These are phyloP conservation scores for Sarocladium strictum DNA, from an alignment of 2,329 filamentous ascomycete genomes.

Conservation along the genomic window DNA sequence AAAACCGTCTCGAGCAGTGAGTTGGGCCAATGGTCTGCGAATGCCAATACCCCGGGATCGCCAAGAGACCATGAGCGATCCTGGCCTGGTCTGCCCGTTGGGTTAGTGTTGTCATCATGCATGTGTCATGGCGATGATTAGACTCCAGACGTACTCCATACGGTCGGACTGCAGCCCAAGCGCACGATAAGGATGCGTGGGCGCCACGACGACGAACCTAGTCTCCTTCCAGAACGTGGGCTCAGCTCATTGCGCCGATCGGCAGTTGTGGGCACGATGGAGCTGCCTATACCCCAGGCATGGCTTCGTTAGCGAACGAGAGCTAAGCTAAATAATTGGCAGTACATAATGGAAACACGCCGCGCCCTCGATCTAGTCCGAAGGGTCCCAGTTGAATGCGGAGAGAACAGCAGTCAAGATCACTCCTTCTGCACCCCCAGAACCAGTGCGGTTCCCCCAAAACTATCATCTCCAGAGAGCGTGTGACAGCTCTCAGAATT, in stretches of 20 bases:
- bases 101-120: not conserved
- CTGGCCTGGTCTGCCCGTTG: not conserved
- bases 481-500: no score
- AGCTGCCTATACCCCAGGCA: not conserved
- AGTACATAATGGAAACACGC: not conserved
- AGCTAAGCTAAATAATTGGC: not conserved
- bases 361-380: not conserved
- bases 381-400: not conserved
- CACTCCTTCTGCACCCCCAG: not conserved
- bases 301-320: not conserved
- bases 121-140: not conserved
- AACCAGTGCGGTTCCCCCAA: no score
- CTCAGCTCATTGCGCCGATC: not conserved
- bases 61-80: not conserved
- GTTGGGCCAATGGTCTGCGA: not conserved
- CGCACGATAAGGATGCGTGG: not conserved
- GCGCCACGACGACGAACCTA: not conserved
- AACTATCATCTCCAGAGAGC: no score
- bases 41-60: not conserved
- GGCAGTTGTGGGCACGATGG: not conserved
- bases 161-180: not conserved
- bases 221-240: not conserved
- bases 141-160: no score
- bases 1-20: not conserved
- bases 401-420: not conserved